Conservation (phyloP, 331 rosid species). For the Ulmus americana region DNA sequence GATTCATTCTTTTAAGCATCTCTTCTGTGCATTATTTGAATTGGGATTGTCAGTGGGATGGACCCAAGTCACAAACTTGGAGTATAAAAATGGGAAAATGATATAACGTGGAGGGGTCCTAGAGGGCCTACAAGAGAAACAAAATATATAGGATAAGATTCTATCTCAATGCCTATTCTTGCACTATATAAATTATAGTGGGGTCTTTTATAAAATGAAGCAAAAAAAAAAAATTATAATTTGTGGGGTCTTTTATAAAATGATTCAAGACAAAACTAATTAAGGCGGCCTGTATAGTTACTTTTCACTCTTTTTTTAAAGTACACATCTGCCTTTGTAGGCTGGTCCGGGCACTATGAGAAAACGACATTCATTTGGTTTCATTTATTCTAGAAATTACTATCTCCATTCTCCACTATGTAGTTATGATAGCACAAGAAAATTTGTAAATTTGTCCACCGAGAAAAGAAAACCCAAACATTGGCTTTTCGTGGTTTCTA, state of each 20-base stretch:
- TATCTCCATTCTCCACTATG: too few relatives aligned
- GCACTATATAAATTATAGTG: too few relatives aligned
- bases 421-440: neutral
- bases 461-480: slow-evolving; percentile 17
- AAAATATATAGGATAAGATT: slow-evolving; percentile 12
- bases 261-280: neutral
- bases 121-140: neutral
- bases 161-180: too few relatives aligned
- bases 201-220: too few relatives aligned
- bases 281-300: too few relatives aligned
- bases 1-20: slow-evolving; percentile 2
- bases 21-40: neutral
- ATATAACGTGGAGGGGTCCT: neutral
- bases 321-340: too few relatives aligned
- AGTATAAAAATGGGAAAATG: neutral
- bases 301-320: too few relatives aligned
- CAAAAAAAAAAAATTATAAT: too few relatives aligned
- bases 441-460: slow-evolving; percentile 2
- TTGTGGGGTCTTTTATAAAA: too few relatives aligned
- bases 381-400: too few relatives aligned
- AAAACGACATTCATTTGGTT: too few relatives aligned
- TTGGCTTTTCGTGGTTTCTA: neutral
- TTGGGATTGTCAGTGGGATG: neutral
- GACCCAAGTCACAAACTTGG: neutral
- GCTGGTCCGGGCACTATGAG: too few relatives aligned